Percentiles rank a stretch among this genome's conserved stretches.
These are phyloP conservation scores for Ilyonectria mors-panacis DNA, from an alignment of 2,329 filamentous ascomycete genomes.

Conservation along the genomic window DNA sequence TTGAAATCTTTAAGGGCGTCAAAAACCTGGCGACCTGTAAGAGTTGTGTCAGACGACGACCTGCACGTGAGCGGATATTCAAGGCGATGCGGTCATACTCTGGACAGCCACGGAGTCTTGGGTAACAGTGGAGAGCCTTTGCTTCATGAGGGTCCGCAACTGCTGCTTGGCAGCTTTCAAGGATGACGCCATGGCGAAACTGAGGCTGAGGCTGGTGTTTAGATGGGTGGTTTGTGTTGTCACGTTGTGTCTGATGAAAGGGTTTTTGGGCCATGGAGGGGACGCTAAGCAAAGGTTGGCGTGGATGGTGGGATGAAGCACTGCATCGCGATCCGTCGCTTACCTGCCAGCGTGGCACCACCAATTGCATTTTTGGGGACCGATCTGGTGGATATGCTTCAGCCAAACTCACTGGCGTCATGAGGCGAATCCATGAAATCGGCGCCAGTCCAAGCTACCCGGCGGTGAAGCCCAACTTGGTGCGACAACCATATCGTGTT, in stretches of 20 bases:
- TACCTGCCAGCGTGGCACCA: conserved; percentile 27
- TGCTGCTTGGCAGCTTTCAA: conserved; percentile 82
- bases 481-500: not conserved
- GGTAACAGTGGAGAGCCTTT: conserved; percentile 72
- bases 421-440: conserved; percentile 27
- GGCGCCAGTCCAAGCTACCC: conserved; percentile 8
- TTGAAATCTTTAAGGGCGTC: conserved; percentile 75
- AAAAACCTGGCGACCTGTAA: conserved; percentile 75
- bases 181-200: conserved; percentile 63
- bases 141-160: conserved; percentile 79
- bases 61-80: conserved; percentile 9
- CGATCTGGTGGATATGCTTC: conserved; percentile 35
- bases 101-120: conserved; percentile 76
- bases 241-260: conserved; percentile 28
- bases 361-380: conserved; percentile 25
- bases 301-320: conserved; percentile 19
- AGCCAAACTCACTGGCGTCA: conserved; percentile 37
- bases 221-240: conserved; percentile 5
- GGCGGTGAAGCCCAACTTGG: conserved; percentile 27
- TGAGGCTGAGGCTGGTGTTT: conserved; percentile 27
- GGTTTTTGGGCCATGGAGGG: conserved; percentile 22
- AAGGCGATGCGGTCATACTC: conserved; percentile 68
- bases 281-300: conserved; percentile 17
- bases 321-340: not conserved
- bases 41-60: conserved; percentile 37